Base-by-base conservation (phyloP, 2,329 filamentous ascomycete genomes). In the Aureobasidium subglaciale region DNA sequence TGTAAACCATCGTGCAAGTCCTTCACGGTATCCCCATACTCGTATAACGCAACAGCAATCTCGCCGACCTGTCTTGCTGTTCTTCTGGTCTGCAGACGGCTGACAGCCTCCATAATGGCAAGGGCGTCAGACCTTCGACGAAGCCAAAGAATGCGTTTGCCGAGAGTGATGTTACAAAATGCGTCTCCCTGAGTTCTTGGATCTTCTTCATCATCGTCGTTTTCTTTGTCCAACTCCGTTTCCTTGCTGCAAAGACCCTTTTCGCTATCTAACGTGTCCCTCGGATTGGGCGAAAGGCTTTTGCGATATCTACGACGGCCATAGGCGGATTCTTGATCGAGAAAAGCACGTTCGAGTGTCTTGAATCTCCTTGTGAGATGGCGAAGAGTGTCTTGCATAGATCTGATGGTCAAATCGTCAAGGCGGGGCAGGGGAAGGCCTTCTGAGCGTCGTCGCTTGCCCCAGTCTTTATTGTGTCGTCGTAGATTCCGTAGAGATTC, bases 141-240 rank as follows among this genome's bases (percentile, higher is more conserved):
- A 40, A 74, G 57, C 72, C 72, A 74, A 13, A 66, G 37, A 50
- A 68, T 64, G 10, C 73, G 59, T 58, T 68, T 65, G 24, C 62
- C 60, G 1, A 72, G 60, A 5, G 65, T 66, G 35, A 69, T 68
- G 1, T 66, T 61, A 11, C 61, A 61, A 54, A 74, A 74, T 43
- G 69, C 62, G 63, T 64, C 65, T 38, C 61, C 66, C 10, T 42
- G 38, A 2, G 48, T 56, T 20, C 65, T 60, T 29, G 68, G 68
- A 3, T 65, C 65, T 13, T 62, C 60, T 9, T 64, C 63, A n/a
- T 67, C 65, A 0, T 68, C 68, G n/a, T n/a, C n/a, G 5, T 64
- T 61, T 3, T 69, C 63, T 13, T 64, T 62, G 16, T 59, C 41
- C 45, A 53, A 38, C 11, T 55, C 52, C 11, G 15, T 18, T 59